These are phyloP conservation scores for Thermochaetoides thermophila DNA, from an alignment of 495 filamentous ascomycete species.

Conservation along the genomic window DNA sequence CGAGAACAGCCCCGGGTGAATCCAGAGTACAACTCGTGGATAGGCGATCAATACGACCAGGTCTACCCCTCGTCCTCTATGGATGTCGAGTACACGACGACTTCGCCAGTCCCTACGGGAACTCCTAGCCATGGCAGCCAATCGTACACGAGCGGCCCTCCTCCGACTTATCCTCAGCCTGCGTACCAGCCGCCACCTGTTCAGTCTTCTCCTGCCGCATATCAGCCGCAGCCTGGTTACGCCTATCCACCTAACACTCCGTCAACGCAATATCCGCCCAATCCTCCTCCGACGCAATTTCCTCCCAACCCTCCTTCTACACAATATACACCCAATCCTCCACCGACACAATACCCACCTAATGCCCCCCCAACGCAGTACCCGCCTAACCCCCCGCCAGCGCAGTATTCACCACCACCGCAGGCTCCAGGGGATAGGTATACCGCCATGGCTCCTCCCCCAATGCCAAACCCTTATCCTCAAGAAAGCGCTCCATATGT, in stretches of 20 bases:
- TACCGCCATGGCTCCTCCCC: conserved; percentile 12
- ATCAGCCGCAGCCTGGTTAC: conserved; percentile 9
- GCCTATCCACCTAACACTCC: conserved; percentile 10
- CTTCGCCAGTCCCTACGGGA: conserved; percentile 5
- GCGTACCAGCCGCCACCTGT: conserved; percentile 12
- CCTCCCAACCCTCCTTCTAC: no score
- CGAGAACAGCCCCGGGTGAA: conserved; percentile 17
- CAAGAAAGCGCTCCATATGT: conserved; percentile 12
- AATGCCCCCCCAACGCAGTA: conserved; percentile 9
- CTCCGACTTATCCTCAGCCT: conserved; percentile 8
- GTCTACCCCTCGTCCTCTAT: conserved; percentile 12
- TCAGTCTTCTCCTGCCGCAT: conserved; percentile 10
- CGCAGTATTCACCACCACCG: conserved; percentile 18
- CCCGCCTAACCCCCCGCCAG: conserved; percentile 8
- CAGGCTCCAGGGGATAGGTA: conserved; percentile 16
- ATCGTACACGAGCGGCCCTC: conserved; percentile 10
- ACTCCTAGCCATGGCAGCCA: conserved; percentile 5
- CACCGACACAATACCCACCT: no score
- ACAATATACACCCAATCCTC: no score
- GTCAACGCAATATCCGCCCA: conserved; percentile 10
- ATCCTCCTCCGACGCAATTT: conserved; percentile 10
- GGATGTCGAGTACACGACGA: conserved; percentile 12
- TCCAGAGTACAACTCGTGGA: conserved; percentile 20
- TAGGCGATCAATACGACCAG: conserved; percentile 7
- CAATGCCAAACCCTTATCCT: conserved; percentile 7